phyloP scores from a whole-genome alignment of 768 basidiomycete genomes.

The Hygrophoropsis aurantiaca region DNA sequence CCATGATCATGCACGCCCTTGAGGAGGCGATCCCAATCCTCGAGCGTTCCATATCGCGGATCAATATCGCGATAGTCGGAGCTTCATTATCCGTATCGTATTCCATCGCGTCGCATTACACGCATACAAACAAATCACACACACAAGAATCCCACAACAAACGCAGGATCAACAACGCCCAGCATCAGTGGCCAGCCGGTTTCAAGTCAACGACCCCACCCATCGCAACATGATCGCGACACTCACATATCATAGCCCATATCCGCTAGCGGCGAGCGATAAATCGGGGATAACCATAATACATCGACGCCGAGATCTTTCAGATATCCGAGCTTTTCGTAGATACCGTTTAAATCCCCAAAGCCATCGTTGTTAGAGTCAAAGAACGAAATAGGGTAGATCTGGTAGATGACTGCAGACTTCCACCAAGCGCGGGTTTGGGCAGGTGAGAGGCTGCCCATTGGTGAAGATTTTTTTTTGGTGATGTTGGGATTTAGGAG shows the following conservation, averaged over 20 bases:
- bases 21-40: slow-evolving; percentile 57
- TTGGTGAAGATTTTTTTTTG: slow-evolving; percentile 1
- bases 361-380: slow-evolving; percentile 73
- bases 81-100: slow-evolving; percentile 34
- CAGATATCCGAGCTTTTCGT: slow-evolving; percentile 64
- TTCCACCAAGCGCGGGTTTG: slow-evolving; percentile 53
- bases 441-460: slow-evolving; percentile 8
- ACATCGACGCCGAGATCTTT: slow-evolving; percentile 66
- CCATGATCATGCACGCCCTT: slow-evolving; percentile 56
- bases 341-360: slow-evolving; percentile 70
- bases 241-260: slow-evolving; percentile 75
- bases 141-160: background rate
- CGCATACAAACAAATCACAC: too few relatives aligned
- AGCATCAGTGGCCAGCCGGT: background rate
- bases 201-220: background rate
- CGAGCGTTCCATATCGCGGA: slow-evolving; percentile 61
- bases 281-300: slow-evolving; percentile 74
- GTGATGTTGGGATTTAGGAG: background rate
- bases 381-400: slow-evolving; percentile 69
- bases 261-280: slow-evolving; percentile 64
- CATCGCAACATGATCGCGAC: background rate
- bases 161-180: background rate
- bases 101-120: background rate
- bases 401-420: slow-evolving; percentile 59
- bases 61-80: slow-evolving; percentile 67